These are phyloP conservation scores for Larix kaempferi DNA, from an alignment of 75 land plant genomes.

Conservation along the genomic window DNA sequence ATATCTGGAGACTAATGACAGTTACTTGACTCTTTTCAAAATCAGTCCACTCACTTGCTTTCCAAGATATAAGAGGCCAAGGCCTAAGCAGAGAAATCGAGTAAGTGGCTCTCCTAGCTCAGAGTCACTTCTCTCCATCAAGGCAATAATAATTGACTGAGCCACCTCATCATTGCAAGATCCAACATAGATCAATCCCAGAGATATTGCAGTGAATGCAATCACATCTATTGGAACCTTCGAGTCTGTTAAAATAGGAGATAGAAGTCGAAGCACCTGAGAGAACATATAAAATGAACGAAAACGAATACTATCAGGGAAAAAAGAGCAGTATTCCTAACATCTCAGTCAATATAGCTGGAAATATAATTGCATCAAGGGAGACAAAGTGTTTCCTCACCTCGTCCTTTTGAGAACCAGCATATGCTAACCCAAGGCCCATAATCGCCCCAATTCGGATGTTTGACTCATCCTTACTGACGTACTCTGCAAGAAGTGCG, in stretches of 20 bases:
- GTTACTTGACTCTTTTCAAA: background rate
- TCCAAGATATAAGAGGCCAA: constrained; percentile 95
- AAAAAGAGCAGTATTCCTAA: background rate
- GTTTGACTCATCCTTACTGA: constrained; percentile 64
- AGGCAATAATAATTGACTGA: constrained; percentile 81
- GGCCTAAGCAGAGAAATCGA: constrained; percentile 81
- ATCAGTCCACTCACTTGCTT: constrained; percentile 72
- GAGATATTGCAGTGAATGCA: constrained; percentile 86
- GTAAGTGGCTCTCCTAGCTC: constrained; percentile 85
- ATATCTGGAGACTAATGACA: too few relatives aligned
- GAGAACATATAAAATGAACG: constrained; percentile 4
- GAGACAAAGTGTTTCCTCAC: constrained; percentile 16
- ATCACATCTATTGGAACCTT: constrained; percentile 82
- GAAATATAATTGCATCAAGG: background rate
- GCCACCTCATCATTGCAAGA: constrained; percentile 98
- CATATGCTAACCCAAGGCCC: constrained; percentile 85
- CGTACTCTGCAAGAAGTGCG: constrained; percentile 57
- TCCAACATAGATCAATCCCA: constrained; percentile 91
- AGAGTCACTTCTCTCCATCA: constrained; percentile 94
- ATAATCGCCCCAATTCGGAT: constrained; percentile 83
- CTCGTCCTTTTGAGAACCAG: constrained; percentile 78
- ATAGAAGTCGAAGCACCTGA: constrained; percentile 64
- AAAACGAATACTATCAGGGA: background rate
- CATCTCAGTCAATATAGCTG: background rate
- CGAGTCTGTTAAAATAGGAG: constrained; percentile 68